These are phyloP conservation scores for Penicillium lividum DNA, from an alignment of 495 filamentous ascomycete species.

Conservation along the genomic window DNA sequence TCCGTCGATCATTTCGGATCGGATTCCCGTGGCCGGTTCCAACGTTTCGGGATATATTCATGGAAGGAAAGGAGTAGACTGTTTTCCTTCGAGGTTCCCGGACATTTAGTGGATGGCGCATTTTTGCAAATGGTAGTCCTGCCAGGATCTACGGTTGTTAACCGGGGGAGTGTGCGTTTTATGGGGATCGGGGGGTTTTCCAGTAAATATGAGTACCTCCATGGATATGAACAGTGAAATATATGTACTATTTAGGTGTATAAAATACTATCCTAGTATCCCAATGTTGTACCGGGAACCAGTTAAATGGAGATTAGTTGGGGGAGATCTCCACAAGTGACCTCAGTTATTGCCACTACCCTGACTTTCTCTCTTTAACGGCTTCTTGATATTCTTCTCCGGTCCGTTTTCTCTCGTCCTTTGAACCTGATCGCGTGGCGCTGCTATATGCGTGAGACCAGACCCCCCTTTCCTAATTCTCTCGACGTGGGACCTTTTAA, in stretches of 20 bases:
- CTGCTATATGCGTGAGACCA: not conserved
- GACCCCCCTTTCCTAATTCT: not conserved
- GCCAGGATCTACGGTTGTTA: not conserved
- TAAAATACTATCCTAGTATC: too few relatives aligned
- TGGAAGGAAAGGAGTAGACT: not conserved
- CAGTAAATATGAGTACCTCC: not conserved
- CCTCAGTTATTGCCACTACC: constrained; percentile 27
- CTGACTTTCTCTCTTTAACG: constrained; percentile 10
- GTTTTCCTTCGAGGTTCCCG: not conserved
- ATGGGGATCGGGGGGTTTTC: not conserved
- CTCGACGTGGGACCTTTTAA: not conserved
- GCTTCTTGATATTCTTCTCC: constrained; percentile 9
- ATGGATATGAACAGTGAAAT: not conserved
- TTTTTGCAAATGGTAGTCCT: not conserved
- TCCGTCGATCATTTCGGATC: constrained; percentile 17
- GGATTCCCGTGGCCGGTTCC: not conserved
- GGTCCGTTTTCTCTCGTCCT: constrained; percentile 7
- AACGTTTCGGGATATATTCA: not conserved
- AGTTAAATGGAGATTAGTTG: not conserved
- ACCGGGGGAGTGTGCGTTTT: not conserved
- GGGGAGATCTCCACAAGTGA: constrained; percentile 7
- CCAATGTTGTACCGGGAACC: not conserved
- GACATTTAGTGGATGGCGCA: not conserved
- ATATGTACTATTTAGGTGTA: not conserved
- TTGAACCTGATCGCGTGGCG: constrained; percentile 4